Base-by-base conservation (phyloP, 441 rosid species). In the Aquilaria agallochum region DNA sequence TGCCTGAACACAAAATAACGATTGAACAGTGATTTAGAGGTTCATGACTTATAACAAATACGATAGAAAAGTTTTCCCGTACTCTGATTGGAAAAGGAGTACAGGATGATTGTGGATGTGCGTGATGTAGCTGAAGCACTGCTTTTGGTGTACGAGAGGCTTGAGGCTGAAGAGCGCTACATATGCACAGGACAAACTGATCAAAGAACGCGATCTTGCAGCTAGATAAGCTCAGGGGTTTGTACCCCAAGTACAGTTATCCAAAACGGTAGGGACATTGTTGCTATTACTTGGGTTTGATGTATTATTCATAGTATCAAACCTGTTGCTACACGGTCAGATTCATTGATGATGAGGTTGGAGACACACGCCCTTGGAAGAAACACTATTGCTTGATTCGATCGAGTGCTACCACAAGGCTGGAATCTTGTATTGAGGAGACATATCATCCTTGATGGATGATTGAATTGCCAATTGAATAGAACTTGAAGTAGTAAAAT, bases 351-450 rank as follows among this genome's bases (percentile, higher is more conserved):
- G 64, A 5, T 20, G 83, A 55, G 34, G 98, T 34, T 93, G 98
- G 97, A 83, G 67, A 54, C 76, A 62, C 69, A 63, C 85, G 56
- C 71, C 86, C 5, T 44, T 88, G 69, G 92, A 90, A 65, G 85
- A 85, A 66, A 90, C 85, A 53, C 20, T 20, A 20, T 82, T 88
- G 0, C 68, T 65, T 11, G 95, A 90, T 62, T 72, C 98, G 5
- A 79, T 90, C 7, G 87, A 85, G 73, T 80, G 89, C 74, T 85
- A 78, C 71, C 67, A 14, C 44, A 76, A 74, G 55, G 79, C 84
- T 63, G 88, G 88, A 55, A 69, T 85, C 65, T 59, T 87, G 74
- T 79, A 82, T 65, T 88, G 60, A 58, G 20, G 20, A 20, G 20
- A 20, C 20, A 20, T 20, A 20, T 20, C 20, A 20, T 20, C 20